Evolutionary conservation across 2,329 filamentous ascomycete genomes (phyloP).

Genomic region (Setomelanomma holmii): DNA sequence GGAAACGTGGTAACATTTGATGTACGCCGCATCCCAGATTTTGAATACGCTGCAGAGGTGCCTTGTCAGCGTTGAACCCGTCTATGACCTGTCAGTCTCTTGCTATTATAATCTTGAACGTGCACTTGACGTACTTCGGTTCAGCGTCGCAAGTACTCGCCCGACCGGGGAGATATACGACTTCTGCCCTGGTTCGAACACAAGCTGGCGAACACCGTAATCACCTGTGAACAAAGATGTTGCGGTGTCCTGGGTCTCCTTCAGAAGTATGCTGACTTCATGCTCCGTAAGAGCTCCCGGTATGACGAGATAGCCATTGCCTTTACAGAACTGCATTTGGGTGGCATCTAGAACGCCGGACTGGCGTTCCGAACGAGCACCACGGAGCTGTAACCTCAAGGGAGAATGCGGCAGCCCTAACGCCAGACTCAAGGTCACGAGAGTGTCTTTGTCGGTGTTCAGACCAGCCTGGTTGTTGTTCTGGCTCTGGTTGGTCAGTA

Average conservation of each 20-base stretch:
- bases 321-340: background rate
- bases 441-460: too few relatives aligned
- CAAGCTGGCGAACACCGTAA: background rate
- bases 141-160: background rate
- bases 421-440: too few relatives aligned
- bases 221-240: background rate
- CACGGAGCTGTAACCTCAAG: too few relatives aligned
- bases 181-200: background rate
- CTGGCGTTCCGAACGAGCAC: too few relatives aligned
- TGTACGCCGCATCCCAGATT: background rate
- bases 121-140: background rate
- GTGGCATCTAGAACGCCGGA: background rate
- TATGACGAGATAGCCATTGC: background rate
- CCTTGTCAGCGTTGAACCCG: background rate
- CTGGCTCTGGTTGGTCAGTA: too few relatives aligned
- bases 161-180: background rate
- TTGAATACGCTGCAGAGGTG: background rate
- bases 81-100: background rate
- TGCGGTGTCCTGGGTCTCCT: background rate
- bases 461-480: too few relatives aligned
- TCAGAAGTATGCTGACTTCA: background rate
- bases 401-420: too few relatives aligned
- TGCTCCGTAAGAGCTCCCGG: background rate
- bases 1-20: background rate
- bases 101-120: background rate